phyloP scores from a whole-genome alignment of 2,329 filamentous ascomycete genomes.

The Mollisia scopiformis region DNA sequence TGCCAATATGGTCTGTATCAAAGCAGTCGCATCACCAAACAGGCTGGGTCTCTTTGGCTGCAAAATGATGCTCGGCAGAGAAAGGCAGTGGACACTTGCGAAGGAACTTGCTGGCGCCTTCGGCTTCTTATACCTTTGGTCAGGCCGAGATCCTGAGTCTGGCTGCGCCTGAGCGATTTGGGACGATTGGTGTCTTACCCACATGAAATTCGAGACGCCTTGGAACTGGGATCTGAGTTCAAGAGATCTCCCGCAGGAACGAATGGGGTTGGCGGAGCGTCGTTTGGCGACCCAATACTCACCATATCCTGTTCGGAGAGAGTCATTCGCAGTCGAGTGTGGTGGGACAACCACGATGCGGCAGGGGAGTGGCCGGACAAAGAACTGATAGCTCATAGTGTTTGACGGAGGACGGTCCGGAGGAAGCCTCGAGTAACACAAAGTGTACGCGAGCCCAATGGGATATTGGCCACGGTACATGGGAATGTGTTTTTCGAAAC shows the following conservation, averaged over 20 bases:
- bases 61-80: neutral
- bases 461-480: neutral
- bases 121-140: neutral
- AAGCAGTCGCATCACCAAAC: neutral
- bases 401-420: neutral
- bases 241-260: neutral
- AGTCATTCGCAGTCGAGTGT: slow-evolving; percentile 3
- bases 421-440: neutral
- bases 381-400: slow-evolving; percentile 7
- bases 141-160: neutral
- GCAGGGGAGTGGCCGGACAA: slow-evolving; percentile 8
- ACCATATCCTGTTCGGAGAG: neutral
- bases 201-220: slow-evolving; percentile 11
- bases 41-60: neutral
- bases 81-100: slow-evolving; percentile 3
- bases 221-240: slow-evolving; percentile 1
- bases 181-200: slow-evolving; percentile 18
- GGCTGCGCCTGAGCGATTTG: slow-evolving; percentile 13
- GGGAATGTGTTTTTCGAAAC: neutral
- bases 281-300: neutral
- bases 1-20: neutral
- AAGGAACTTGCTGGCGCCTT: neutral
- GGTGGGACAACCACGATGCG: slow-evolving; percentile 19
- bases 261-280: slow-evolving; percentile 5
- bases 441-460: neutral